Conservation (phyloP, 2,329 filamentous ascomycete species). For the Hypoxylon sp. region DNA sequence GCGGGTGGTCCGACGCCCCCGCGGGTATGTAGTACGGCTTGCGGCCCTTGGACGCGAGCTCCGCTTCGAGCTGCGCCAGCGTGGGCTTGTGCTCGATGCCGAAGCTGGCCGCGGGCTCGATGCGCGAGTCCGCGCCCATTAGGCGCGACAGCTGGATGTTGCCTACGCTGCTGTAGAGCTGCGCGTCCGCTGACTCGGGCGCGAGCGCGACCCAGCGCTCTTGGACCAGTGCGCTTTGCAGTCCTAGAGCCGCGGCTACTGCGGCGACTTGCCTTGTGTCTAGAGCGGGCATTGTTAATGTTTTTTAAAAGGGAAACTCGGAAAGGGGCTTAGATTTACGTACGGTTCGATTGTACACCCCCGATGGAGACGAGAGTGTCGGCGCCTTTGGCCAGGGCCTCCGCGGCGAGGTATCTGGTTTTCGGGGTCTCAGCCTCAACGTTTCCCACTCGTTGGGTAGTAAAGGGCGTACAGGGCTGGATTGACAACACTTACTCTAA, state of each 20-base stretch:
- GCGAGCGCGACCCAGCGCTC: conserved; percentile 75
- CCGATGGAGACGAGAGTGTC: conserved; percentile 76
- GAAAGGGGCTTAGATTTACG: background rate
- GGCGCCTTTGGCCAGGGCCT: conserved; percentile 67
- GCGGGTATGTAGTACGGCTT: conserved; percentile 80
- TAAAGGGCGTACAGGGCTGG: background rate
- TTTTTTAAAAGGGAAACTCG: background rate
- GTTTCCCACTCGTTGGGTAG: background rate
- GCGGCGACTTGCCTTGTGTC: conserved; percentile 75
- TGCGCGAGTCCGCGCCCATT: conserved; percentile 73
- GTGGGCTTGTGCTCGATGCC: conserved; percentile 77
- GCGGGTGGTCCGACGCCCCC: conserved; percentile 76
- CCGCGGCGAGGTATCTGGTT: conserved; percentile 71
- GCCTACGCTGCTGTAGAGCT: conserved; percentile 72
- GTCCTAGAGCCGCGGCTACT: conserved; percentile 68
- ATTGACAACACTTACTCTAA: conserved; percentile 63
- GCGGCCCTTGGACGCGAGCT: conserved; percentile 64
- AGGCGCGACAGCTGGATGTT: conserved; percentile 78
- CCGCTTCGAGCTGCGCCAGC: conserved; percentile 64
- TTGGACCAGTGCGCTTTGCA: conserved; percentile 70
- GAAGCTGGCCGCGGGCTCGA: conserved; percentile 69
- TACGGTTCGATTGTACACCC: conserved; percentile 74
- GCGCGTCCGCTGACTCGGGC: conserved; percentile 18
- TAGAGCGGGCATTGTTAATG: background rate
- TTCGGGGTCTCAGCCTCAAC: background rate